These are phyloP conservation scores for Dictyostelium capitatum DNA, from an alignment of 78 protist species.

Conservation along the genomic window DNA sequence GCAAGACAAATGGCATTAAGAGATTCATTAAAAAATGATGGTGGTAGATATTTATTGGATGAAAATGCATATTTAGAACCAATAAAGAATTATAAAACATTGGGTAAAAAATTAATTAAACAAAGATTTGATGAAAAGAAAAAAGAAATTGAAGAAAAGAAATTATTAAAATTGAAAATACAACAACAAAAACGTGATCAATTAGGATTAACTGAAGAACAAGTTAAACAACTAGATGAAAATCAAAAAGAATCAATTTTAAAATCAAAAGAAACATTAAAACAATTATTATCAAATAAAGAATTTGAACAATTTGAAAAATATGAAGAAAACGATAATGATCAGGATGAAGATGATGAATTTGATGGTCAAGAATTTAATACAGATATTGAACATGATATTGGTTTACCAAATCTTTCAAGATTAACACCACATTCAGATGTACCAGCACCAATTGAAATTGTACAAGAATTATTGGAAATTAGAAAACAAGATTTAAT, in stretches of 20 bases:
- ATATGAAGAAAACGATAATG: not conserved
- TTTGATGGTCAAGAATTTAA: not conserved
- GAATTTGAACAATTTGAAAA: not conserved
- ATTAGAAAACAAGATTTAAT: conserved; percentile 26
- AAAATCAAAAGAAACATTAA: not conserved
- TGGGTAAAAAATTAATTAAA: conserved; percentile 26
- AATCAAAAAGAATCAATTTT: not conserved
- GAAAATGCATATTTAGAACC: conserved; percentile 13
- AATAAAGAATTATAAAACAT: conserved; percentile 1
- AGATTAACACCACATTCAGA: conserved; percentile 26
- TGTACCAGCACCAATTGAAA: conserved; percentile 35
- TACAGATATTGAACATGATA: not conserved
- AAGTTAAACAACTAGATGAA: not conserved
- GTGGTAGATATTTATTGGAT: conserved; percentile 52
- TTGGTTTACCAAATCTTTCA: conserved; percentile 63
- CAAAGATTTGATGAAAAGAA: conserved; percentile 4
- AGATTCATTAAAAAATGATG: conserved; percentile 67
- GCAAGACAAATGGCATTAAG: conserved; percentile 71
- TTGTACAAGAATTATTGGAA: conserved; percentile 23
- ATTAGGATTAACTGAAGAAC: not conserved
- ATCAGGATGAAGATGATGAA: not conserved
- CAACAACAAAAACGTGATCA: not conserved
- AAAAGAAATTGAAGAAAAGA: conserved; percentile 1
- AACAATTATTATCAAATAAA: not conserved
- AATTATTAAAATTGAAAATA: not conserved